phyloP scores from a whole-genome alignment of 1,139 yeast genomes.

The Suhomyces choctaworum region DNA sequence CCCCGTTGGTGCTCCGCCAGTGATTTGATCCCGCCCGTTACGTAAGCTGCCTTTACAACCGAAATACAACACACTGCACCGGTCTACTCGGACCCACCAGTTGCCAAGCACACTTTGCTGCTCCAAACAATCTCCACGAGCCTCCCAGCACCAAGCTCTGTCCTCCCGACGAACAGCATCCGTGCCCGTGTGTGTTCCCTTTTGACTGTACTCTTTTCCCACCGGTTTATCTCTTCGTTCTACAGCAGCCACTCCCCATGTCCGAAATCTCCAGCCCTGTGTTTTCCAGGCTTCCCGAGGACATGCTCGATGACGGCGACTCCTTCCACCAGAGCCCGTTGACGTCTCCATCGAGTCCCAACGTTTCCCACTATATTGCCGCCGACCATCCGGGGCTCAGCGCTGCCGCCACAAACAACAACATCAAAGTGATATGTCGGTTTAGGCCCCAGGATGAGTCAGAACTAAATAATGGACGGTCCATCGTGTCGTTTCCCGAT shows the following conservation, averaged over 20 bases:
- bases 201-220: no score
- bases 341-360: constrained; percentile 10
- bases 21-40: no score
- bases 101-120: no score
- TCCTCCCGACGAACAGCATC: no score
- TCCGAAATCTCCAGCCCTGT: constrained; percentile 7
- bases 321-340: constrained; percentile 1
- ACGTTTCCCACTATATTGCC: constrained; percentile 3
- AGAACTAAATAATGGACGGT: constrained; percentile 29
- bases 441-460: constrained; percentile 53
- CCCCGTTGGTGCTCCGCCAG: no score
- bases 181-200: no score
- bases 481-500: constrained; percentile 27
- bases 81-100: no score
- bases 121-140: no score
- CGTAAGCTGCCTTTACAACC: no score
- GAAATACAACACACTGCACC: no score
- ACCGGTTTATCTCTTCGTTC: neutral
- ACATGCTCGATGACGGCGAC: constrained; percentile 5
- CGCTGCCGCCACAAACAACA: constrained; percentile 16
- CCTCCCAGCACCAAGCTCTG: no score
- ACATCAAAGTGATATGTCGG: constrained; percentile 66
- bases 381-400: constrained; percentile 10
- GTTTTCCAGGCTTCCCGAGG: constrained; percentile 5
- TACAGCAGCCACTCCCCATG: constrained; percentile 1